Base-by-base conservation (phyloP, 2,329 filamentous ascomycete species). In the Talaromyces sp. region DNA sequence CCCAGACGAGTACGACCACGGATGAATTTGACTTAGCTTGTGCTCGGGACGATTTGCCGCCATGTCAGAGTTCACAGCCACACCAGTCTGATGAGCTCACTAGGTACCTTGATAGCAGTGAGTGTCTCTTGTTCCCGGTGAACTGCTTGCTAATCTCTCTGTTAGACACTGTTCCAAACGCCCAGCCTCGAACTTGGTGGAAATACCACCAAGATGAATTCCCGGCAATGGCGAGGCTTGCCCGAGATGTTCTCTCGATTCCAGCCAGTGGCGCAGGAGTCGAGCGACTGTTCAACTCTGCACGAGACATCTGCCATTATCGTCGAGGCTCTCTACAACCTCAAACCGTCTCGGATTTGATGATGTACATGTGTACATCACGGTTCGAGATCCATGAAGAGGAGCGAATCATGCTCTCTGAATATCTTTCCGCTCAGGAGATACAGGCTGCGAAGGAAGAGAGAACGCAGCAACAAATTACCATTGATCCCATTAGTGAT, bases 271-370 rank as follows among this genome's bases (percentile, higher is more conserved):
- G 61, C 9, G 64, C 54, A 1, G 60, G 61, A 22, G 61, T 66
- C 3, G 60, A 66, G 39, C 43, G 54, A 13, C 64, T 66, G 15
- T 66, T 66, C 63, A 66, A 66, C 27, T 63, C 60, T 63, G 52
- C 64, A 45, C 54, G 52, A 5, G 64, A 66, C 37, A 27, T 66
- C 27, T 66, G 64, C 43, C 27, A 66, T 37, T 66, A 66, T 60
- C 61, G 35, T 19, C 54, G 64, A 37, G 60, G 64, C 39, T 41
- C 39, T 13, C 39, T 41, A 13, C 1, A 41, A 13, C 15, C 39
- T 41, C 1, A 4, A 13, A 63, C 60, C 1, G 63, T 66, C 27
- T 22, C 59, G 35, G 60, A 66, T 10, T 45, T 66, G 11, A 66
- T 66, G 52, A 59, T 66, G 39, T 66, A 22, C 57, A 31, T 43